Conservation (phyloP, 768 basidiomycete species). For the Mycena maculata region DNA sequence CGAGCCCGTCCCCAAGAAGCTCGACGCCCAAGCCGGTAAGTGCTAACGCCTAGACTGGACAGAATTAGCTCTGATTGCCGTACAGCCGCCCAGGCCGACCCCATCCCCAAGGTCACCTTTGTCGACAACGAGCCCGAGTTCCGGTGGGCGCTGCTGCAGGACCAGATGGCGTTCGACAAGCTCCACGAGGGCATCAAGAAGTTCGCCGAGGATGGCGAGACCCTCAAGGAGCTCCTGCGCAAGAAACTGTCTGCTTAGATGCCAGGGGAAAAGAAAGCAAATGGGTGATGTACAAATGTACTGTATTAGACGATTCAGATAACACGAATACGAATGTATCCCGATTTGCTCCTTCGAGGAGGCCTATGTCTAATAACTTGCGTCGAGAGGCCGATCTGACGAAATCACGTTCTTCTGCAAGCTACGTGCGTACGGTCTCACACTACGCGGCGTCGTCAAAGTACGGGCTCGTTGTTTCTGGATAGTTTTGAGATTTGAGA, state of each 20-base stretch:
- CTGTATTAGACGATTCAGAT: conserved; percentile 21
- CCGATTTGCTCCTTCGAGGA: neutral
- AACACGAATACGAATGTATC: neutral
- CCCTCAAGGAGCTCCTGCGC: conserved; percentile 86
- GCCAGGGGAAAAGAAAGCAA: neutral
- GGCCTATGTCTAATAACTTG: no score
- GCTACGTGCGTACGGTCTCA: no score
- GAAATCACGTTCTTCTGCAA: no score
- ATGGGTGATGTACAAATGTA: conserved; percentile 15
- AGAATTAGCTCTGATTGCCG: conserved; percentile 7
- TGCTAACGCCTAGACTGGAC: conserved; percentile 5
- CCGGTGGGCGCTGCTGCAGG: conserved; percentile 93
- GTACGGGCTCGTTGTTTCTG: no score
- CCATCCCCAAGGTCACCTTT: conserved; percentile 83
- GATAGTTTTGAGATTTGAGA: no score
- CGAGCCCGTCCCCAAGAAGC: conserved; percentile 84
- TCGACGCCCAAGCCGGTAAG: conserved; percentile 74
- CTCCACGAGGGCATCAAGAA: conserved; percentile 98
- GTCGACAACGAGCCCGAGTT: conserved; percentile 96
- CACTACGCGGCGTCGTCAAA: no score
- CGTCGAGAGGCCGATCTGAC: no score
- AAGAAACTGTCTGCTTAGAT: conserved; percentile 68
- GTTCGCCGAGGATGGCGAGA: conserved; percentile 94
- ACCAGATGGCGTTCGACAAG: conserved; percentile 99
- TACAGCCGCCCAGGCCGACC: conserved; percentile 65